phyloP scores from a whole-genome alignment of 495 filamentous ascomycete species.

The Neurospora sp. region DNA sequence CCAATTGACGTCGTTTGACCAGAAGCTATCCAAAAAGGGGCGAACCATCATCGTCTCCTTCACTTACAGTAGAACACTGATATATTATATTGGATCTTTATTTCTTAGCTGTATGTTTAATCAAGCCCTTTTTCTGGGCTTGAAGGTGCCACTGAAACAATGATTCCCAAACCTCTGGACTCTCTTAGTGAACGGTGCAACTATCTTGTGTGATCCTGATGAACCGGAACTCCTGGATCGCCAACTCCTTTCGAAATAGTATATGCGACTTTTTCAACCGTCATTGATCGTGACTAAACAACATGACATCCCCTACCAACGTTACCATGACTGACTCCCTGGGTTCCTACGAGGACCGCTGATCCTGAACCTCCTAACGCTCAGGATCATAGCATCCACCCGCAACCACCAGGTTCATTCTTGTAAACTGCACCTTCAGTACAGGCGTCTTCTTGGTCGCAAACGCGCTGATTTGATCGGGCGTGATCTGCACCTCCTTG shows the following conservation, averaged over 20 bases:
- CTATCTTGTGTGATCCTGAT: not conserved
- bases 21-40: not conserved
- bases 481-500: conserved; percentile 81
- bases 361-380: conserved; percentile 12
- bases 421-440: conserved; percentile 84
- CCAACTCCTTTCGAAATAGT: not conserved
- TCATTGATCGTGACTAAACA: not conserved
- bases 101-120: not conserved
- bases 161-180: not conserved
- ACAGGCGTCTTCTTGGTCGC: conserved; percentile 93
- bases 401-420: conserved; percentile 84
- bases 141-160: not conserved
- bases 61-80: not conserved
- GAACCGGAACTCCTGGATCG: not conserved
- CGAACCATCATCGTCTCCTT: not conserved
- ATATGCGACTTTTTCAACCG: not conserved
- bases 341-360: not conserved
- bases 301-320: not conserved
- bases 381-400: conserved; percentile 65
- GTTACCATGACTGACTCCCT: not conserved
- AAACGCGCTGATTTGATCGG: conserved; percentile 88
- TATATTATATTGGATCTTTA: not conserved
- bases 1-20: not conserved
- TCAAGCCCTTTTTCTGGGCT: not conserved
- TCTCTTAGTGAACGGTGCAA: not conserved